phyloP scores from a whole-genome alignment of 768 basidiomycete genomes.

The Lactifluus volemus region DNA sequence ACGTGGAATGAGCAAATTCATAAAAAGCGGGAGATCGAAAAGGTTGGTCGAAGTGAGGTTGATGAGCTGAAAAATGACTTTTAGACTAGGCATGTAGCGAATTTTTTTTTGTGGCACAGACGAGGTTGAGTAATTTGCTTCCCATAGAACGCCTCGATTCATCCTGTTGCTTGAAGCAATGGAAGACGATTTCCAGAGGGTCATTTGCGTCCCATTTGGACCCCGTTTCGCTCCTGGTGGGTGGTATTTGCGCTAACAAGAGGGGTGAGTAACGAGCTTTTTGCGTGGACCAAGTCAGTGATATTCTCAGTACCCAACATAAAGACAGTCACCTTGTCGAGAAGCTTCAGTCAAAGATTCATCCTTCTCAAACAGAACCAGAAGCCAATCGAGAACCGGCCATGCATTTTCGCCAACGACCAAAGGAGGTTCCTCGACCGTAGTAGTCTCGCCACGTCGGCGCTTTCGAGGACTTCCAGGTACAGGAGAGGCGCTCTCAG shows the following conservation, averaged over 20 bases:
- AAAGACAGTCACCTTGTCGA: slow-evolving; percentile 28
- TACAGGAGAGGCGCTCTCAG: neutral
- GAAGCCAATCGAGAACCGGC: slow-evolving; percentile 61
- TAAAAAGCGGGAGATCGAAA: slow-evolving; percentile 28
- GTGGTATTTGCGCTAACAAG: slow-evolving; percentile 51
- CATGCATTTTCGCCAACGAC: slow-evolving; percentile 57
- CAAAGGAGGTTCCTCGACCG: slow-evolving; percentile 21
- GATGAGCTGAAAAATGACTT: slow-evolving; percentile 24
- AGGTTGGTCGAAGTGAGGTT: slow-evolving; percentile 28
- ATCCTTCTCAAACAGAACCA: slow-evolving; percentile 62
- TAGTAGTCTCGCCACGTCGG: slow-evolving; percentile 22
- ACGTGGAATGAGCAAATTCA: slow-evolving; percentile 25
- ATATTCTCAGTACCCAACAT: neutral
- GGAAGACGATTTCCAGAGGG: slow-evolving; percentile 38
- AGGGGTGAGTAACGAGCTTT: slow-evolving; percentile 42
- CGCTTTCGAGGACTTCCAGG: slow-evolving; percentile 20
- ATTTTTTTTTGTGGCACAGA: slow-evolving; percentile 18
- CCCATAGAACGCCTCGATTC: slow-evolving; percentile 21
- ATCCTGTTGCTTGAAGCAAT: slow-evolving; percentile 24
- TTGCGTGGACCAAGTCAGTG: neutral
- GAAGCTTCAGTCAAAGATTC: slow-evolving; percentile 32
- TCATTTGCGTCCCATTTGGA: slow-evolving; percentile 48
- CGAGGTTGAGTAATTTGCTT: slow-evolving; percentile 25
- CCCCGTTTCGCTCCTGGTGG: slow-evolving; percentile 37
- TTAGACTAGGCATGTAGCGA: neutral